Percentiles rank a stretch among this genome's conserved stretches.
Evolutionary conservation across 2,329 filamentous ascomycete genomes (phyloP).

Genomic region (Fusarium tricinctum): DNA sequence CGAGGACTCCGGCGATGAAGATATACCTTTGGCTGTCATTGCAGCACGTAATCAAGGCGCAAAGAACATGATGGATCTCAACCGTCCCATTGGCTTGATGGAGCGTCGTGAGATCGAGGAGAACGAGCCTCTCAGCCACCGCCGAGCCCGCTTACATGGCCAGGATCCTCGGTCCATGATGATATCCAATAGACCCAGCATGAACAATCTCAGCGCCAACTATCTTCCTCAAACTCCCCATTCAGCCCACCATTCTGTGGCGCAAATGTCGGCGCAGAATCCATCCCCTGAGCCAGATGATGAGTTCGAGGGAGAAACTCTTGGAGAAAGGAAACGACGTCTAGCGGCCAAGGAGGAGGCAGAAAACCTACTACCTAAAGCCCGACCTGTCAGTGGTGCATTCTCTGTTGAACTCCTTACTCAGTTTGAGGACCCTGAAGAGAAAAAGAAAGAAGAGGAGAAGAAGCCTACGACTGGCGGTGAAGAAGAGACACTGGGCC

Average conservation of each 20-base stretch:
- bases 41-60: constrained; percentile 71
- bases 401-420: constrained; percentile 79
- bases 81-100: constrained; percentile 79
- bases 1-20: constrained; percentile 76
- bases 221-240: constrained; percentile 40
- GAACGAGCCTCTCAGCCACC: constrained; percentile 86
- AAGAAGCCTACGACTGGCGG: constrained; percentile 52
- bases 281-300: constrained; percentile 62
- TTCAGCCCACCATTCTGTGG: constrained; percentile 44
- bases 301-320: constrained; percentile 73
- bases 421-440: constrained; percentile 69
- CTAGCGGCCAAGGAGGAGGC: constrained; percentile 70
- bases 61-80: constrained; percentile 66
- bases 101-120: constrained; percentile 90
- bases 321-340: constrained; percentile 75
- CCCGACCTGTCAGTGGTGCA: constrained; percentile 72
- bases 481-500: constrained; percentile 83
- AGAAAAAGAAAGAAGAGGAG: constrained; percentile 56
- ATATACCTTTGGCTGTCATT: constrained; percentile 88
- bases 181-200: constrained; percentile 58
- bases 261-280: constrained; percentile 26
- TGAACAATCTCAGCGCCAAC: constrained; percentile 57
- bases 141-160: constrained; percentile 81
- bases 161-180: constrained; percentile 62
- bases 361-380: constrained; percentile 62